A percentile compares a stretch with the other conserved stretches of the same genome.
These are phyloP conservation scores for Leccinum boreale DNA, from an alignment of 768 basidiomycete genomes.

Conservation along the genomic window DNA sequence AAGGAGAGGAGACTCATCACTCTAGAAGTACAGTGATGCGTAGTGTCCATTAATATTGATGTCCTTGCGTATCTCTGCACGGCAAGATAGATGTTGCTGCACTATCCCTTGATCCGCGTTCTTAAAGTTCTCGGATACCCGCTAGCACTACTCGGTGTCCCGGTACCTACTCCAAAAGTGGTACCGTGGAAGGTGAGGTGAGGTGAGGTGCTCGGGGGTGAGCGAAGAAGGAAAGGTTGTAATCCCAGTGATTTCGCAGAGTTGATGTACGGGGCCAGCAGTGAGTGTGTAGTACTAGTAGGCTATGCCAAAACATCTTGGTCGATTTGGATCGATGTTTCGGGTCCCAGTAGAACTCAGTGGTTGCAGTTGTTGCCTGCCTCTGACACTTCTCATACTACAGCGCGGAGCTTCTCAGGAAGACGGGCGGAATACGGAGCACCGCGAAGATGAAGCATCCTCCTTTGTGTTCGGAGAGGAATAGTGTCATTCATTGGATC, in stretches of 20 bases:
- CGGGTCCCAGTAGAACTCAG: not conserved
- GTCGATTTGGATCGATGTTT: not conserved
- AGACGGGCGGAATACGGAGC: slow-evolving; percentile 9
- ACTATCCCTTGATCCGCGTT: slow-evolving; percentile 20
- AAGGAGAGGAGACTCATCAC: not conserved
- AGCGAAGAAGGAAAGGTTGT: slow-evolving; percentile 1
- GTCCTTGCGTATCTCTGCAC: not conserved
- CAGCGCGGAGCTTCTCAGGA: not conserved
- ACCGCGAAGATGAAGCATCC: not conserved
- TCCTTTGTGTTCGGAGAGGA: not conserved
- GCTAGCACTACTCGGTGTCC: slow-evolving; percentile 23
- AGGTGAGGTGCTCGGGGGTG: slow-evolving; percentile 25
- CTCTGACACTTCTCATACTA: not conserved
- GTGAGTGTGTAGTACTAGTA: not conserved
- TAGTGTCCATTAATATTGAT: not conserved
- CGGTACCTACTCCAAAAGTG: slow-evolving; percentile 15
- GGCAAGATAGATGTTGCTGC: slow-evolving; percentile 6
- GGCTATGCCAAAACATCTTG: not conserved
- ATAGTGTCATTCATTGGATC: not conserved
- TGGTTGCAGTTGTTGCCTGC: not conserved
- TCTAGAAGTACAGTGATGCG: not conserved
- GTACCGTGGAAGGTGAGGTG: slow-evolving; percentile 7
- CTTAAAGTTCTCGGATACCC: slow-evolving; percentile 15
- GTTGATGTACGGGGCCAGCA: not conserved
- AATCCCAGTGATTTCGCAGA: not conserved